Base-by-base conservation (phyloP, 805 yeast species). In the Barnettozyma californica region DNA sequence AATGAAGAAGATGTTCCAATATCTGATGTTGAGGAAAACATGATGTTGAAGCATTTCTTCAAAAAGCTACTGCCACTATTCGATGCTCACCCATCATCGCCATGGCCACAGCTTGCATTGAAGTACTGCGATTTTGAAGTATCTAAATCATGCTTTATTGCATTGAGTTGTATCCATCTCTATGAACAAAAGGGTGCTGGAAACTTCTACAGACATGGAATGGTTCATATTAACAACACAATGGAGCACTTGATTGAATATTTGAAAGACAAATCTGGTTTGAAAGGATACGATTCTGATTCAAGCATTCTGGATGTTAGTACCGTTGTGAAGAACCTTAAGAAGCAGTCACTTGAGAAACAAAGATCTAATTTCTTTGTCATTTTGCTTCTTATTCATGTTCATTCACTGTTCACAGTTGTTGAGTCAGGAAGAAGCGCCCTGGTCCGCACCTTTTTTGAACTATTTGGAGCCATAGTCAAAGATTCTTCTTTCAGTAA, bases 31-130 rank as follows among this genome's bases (percentile, higher is more conserved):
- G 81, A 78, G 49, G 84, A 79, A 52, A 77, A 76, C 48, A 72
- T 70, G 68, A 75, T 79, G 71, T 55, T 79, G 49, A 74, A 72
- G 51, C 83, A 79, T 59, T 79, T 78, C 55, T 79, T 78, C 60
- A 74, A 76, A 53, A 73, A 76, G 50, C 64, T 79, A 34, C 60
- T 79, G 6, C 81, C 80, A 1, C 56, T 78, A 37, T 60, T 78
- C 31, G 84, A 79, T 62, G 81, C 81, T 0, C 83, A 79, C 56
- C 84, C 83, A 0, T 74, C 75, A 38, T 68, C 81, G 1, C 83
- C 83, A 3, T 77, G 83, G 83, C 84, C 84, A 0, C 78, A 77
- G 49, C 59, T 79, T 48, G 81, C 81, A 39, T 64, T 79, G 51
- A 71, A 74, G 45, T 78, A 78, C 56, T 78, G 83, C 54, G 81